Conservation (phyloP, 345 rosid genomes). For the Boechera retrofracta region DNA sequence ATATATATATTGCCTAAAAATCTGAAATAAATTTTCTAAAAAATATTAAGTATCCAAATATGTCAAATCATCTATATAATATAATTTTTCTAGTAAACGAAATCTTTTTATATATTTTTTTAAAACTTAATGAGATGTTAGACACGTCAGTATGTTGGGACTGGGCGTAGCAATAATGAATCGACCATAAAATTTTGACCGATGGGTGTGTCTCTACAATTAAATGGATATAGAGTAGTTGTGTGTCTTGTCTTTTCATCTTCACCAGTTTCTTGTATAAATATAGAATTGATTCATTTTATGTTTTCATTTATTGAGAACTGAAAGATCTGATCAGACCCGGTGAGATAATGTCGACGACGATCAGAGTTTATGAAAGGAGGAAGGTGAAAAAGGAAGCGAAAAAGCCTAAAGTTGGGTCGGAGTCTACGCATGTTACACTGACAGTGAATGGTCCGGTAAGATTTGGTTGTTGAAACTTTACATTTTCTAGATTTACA, state of each 20-base stretch:
- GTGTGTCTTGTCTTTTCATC: neutral
- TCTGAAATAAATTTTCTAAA: too few relatives aligned
- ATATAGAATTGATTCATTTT: neutral
- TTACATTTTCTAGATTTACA: neutral
- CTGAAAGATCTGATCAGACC: neutral
- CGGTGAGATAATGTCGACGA: too few relatives aligned
- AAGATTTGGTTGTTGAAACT: constrained; percentile 8
- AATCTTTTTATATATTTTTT: too few relatives aligned
- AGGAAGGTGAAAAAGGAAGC: neutral
- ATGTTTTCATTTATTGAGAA: neutral
- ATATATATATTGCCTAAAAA: too few relatives aligned
- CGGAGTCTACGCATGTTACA: neutral
- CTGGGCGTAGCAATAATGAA: neutral
- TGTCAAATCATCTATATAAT: too few relatives aligned
- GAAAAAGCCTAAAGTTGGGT: neutral
- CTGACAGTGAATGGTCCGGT: neutral
- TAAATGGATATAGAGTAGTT: too few relatives aligned
- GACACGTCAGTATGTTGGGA: too few relatives aligned
- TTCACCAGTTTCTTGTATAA: neutral
- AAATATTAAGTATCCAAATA: too few relatives aligned
- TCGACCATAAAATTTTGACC: neutral
- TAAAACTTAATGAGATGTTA: too few relatives aligned
- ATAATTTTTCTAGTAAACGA: too few relatives aligned
- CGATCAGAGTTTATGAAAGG: neutral
- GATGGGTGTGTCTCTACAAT: neutral